Percentiles rank a stretch among this genome's conserved stretches.
Evolutionary conservation across 306 rosid genomes (phyloP).

Genomic region (Cotoneaster glaucophyllus): DNA sequence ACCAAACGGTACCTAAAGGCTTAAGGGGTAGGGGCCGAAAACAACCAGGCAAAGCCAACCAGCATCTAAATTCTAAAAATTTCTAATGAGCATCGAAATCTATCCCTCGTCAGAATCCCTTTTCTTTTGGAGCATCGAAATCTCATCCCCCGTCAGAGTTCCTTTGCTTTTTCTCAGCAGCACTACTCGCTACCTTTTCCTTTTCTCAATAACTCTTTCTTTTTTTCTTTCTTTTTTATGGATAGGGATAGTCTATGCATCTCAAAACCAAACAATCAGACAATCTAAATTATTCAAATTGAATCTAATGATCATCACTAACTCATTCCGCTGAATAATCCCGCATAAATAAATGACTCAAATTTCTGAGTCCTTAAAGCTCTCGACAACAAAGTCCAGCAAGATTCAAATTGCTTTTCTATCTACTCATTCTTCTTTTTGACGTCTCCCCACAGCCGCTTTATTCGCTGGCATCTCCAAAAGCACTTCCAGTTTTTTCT

Average conservation of each 20-base stretch:
- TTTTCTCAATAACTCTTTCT: conserved; percentile 11
- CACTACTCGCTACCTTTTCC: conserved; percentile 12
- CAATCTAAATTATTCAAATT: too few species aligned
- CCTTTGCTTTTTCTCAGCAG: conserved; percentile 3
- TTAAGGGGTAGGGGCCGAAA: neutral
- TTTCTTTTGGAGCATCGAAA: conserved; percentile 7
- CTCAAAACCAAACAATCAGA: too few species aligned
- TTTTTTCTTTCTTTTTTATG: neutral
- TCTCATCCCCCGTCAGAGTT: conserved; percentile 1
- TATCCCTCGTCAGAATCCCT: conserved; percentile 6
- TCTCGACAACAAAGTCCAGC: too few species aligned
- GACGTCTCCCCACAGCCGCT: conserved; percentile 25
- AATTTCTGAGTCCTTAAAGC: too few species aligned
- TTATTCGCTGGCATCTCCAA: conserved; percentile 35
- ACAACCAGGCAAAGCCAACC: neutral
- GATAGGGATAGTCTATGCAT: too few species aligned
- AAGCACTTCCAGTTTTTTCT: conserved; percentile 10
- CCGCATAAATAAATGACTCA: too few species aligned
- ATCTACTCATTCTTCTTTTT: neutral
- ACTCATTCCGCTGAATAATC: rapidly evolving
- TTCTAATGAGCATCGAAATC: neutral
- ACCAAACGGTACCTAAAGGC: too few species aligned
- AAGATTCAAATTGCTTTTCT: neutral
- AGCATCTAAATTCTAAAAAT: neutral
- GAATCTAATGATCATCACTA: rapidly evolving